Conservation (phyloP, 2,329 filamentous ascomycete species). For the Cladosporium sp. region DNA sequence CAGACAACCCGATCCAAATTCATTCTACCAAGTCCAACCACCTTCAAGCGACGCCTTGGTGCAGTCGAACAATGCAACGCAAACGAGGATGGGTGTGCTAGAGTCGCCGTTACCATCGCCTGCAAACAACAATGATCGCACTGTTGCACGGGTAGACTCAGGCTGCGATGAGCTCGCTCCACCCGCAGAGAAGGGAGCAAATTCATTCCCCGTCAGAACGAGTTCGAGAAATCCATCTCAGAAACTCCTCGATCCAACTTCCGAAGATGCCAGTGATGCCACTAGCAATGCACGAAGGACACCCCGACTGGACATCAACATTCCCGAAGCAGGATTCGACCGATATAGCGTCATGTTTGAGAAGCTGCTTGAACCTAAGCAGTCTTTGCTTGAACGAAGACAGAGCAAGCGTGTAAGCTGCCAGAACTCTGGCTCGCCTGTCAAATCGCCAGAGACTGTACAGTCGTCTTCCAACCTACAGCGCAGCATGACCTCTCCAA, state of each 20-base stretch:
- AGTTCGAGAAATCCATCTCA: neutral
- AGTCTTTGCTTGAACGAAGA: conserved; percentile 29
- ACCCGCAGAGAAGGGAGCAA: neutral
- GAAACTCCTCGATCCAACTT: no score
- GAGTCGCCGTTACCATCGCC: conserved; percentile 10
- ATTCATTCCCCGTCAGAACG: neutral
- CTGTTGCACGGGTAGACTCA: conserved; percentile 2
- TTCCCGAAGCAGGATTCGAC: conserved; percentile 75
- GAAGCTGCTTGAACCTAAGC: conserved; percentile 55
- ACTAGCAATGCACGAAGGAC: conserved; percentile 14
- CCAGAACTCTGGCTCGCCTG: neutral
- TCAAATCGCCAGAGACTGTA: neutral
- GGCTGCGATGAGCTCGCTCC: neutral
- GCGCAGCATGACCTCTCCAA: conserved; percentile 15
- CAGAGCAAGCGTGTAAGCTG: conserved; percentile 19
- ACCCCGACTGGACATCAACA: conserved; percentile 64
- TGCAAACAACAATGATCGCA: neutral
- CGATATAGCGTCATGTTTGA: conserved; percentile 94
- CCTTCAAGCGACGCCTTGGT: conserved; percentile 1
- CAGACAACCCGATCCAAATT: conserved; percentile 14
- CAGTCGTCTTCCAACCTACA: neutral
- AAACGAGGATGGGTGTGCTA: conserved; percentile 3
- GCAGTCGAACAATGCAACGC: neutral
- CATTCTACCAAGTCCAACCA: conserved; percentile 15
- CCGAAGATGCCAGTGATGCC: neutral